phyloP scores from a whole-genome alignment of 768 basidiomycete species.

The Sporobolomyces roseus region DNA sequence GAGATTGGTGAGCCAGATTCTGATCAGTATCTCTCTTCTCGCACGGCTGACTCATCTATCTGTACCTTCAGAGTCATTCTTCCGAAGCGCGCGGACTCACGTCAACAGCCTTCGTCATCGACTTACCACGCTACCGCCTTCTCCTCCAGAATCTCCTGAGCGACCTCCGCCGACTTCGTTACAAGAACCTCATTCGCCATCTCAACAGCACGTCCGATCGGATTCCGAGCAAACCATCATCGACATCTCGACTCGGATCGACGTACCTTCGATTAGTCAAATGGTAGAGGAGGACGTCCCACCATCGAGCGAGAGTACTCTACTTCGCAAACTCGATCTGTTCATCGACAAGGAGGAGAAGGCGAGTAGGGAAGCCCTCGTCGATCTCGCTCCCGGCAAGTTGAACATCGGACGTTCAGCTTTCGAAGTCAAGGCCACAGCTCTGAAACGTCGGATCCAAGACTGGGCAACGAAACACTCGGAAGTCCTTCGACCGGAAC shows the following conservation, averaged over 20 bases:
- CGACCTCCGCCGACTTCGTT: not conserved
- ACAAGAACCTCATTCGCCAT: not conserved
- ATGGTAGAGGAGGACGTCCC: not conserved
- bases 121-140: not conserved
- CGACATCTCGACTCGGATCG: not conserved
- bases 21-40: not conserved
- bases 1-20: conserved; percentile 18
- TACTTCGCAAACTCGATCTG: not conserved
- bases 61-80: not conserved
- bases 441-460: not conserved
- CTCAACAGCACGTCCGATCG: not conserved
- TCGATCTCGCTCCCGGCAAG: not conserved
- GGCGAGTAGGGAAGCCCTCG: not conserved
- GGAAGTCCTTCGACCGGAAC: too few relatives aligned
- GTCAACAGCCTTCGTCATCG: not conserved
- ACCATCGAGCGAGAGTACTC: not conserved
- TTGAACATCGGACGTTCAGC: conserved; percentile 18
- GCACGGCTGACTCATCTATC: not conserved
- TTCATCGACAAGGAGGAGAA: not conserved
- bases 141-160: not conserved
- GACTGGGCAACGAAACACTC: conserved; percentile 31
- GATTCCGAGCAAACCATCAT: conserved; percentile 11
- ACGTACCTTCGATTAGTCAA: not conserved
- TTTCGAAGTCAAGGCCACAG: conserved; percentile 13
- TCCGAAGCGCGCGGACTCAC: not conserved